Percentiles rank a stretch among this genome's conserved stretches.
Conservation (phyloP, 345 rosid genomes). For the Eucalyptus globulus region DNA sequence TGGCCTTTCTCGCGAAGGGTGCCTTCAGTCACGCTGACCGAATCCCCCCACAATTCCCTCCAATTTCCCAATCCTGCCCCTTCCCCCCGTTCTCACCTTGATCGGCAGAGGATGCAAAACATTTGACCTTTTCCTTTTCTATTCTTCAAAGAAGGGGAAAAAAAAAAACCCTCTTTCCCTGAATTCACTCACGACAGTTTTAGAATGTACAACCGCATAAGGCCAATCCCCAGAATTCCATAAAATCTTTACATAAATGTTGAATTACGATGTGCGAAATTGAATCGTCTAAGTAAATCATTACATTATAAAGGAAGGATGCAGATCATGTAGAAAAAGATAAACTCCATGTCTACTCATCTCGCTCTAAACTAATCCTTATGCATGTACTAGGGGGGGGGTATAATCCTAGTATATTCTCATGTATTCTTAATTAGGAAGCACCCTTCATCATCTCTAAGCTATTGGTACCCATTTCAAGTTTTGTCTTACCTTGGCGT, state of each 20-base stretch:
- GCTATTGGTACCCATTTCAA: background rate
- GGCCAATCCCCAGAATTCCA: background rate
- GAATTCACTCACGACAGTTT: background rate
- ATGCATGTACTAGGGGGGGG: background rate
- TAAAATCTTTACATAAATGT: accelerated
- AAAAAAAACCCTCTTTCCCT: background rate
- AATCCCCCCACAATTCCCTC: background rate
- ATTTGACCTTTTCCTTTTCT: background rate
- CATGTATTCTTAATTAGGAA: background rate
- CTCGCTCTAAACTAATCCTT: background rate
- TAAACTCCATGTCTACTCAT: background rate
- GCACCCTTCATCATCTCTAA: background rate
- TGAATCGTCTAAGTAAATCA: background rate
- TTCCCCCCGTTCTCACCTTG: background rate
- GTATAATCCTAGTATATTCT: background rate
- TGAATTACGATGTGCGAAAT: too few relatives aligned
- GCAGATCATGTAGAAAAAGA: background rate
- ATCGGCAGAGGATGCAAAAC: background rate
- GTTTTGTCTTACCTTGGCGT: background rate
- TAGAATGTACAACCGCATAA: background rate
- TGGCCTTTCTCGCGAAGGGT: background rate
- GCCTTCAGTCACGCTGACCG: background rate
- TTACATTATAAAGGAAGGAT: background rate
- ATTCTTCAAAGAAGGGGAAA: background rate
- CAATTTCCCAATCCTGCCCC: background rate